Conservation (phyloP, 441 rosid species). For the Adansonia rubrostipa region DNA sequence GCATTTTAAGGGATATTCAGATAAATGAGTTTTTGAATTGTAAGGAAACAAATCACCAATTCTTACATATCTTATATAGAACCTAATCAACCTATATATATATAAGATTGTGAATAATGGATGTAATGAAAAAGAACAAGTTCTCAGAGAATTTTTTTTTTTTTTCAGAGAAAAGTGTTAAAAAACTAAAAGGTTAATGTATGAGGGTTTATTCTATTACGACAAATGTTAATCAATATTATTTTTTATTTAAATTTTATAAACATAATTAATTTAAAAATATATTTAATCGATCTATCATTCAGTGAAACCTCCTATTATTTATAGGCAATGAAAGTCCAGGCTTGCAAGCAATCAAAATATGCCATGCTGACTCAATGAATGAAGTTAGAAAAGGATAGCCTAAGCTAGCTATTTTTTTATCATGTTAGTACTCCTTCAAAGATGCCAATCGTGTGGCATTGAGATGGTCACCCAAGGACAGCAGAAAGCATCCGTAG, state of each 20-base stretch:
- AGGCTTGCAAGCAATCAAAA: not conserved
- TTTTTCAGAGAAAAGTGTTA: not conserved
- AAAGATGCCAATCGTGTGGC: conserved; percentile 19
- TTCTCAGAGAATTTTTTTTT: not conserved
- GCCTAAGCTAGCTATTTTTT: conserved; percentile 2
- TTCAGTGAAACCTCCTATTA: too few species aligned
- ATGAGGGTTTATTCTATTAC: not conserved
- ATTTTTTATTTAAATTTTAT: too few species aligned
- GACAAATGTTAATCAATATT: too few species aligned
- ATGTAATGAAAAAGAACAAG: not conserved
- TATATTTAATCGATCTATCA: too few species aligned
- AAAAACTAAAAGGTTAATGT: conserved; percentile 1
- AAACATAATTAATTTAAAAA: too few species aligned
- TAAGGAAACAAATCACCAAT: not conserved
- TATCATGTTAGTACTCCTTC: conserved; percentile 4
- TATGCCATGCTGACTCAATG: conserved; percentile 1
- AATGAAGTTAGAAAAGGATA: not conserved
- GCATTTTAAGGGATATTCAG: not conserved
- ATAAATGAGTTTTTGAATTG: not conserved
- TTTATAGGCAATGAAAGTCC: conserved; percentile 4
- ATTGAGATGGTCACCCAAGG: conserved; percentile 2
- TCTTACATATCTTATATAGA: not conserved
- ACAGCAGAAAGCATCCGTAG: conserved; percentile 1
- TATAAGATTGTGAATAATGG: not conserved
- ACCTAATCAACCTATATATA: not conserved